Evolutionary conservation across 805 yeast species (phyloP), one percentile per base, ranked within the genome.

Genomic region (Komagataella kurtzmanii): DNA sequence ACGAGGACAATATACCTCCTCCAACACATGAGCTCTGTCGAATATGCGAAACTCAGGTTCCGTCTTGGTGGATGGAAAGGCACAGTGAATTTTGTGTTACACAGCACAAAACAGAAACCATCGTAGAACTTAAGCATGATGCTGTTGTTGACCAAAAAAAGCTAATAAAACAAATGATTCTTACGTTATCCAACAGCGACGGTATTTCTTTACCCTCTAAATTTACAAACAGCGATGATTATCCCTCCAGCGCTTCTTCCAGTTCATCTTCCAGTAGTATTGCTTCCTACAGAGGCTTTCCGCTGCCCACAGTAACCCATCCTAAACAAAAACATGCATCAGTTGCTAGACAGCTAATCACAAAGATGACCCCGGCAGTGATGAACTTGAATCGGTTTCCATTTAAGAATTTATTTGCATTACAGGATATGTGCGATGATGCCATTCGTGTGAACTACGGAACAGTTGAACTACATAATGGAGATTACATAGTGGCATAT

Each of bases 11-110:
- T 53, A 73, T 88, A 0, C 95, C 96, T 0, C 75, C 80, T n/a
- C 97, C 96, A 1, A 82, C 83, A 21, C 75, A 81, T 52, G 88
- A 86, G 44, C 69, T 93, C 36, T 93, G 99, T 65, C 76, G 97
- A 49, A 89, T 93, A 24, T 93, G 99, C 66, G 99, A 93, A 61
- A 80, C 81, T 30, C 77, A 77, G 49, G 81, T 89, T n/a, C 97
- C 96, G 3, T 85, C 89, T 3, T 93, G 99, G 99, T 93, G 95
- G 85, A 72, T 93, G 45, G 99, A 91, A 59, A 76, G 83, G 49
- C 99, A 93, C 66, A 83, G 91, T 1, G 93, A 89, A 60, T 69
- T 86, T 48, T 93, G 99, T 59, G 72, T 86, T 24, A 77, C 87
- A 43, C 97, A 90, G 63, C 96, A 89, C 66, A 77, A 81, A 59